These are phyloP conservation scores for Dalbergia cochinchinensis DNA, from an alignment of 306 rosid genomes.

Conservation along the genomic window DNA sequence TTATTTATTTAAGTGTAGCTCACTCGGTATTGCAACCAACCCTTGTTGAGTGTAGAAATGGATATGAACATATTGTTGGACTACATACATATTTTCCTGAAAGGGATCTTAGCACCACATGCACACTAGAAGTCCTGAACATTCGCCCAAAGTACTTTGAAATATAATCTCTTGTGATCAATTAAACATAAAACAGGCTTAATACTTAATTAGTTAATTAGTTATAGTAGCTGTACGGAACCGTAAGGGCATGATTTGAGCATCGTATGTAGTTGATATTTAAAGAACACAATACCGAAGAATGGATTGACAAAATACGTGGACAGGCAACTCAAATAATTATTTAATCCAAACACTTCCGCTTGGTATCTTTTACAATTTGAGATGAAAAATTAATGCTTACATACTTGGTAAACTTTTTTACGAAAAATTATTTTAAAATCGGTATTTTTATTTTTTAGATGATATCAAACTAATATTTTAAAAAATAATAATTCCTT, in stretches of 20 bases:
- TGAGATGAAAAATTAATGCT: background rate
- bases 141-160: slow-evolving; percentile 36
- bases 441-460: background rate
- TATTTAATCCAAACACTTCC: background rate
- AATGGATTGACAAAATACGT: slow-evolving; percentile 29
- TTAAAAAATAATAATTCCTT: background rate
- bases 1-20: too few relatives aligned
- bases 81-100: background rate
- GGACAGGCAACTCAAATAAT: background rate
- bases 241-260: slow-evolving; percentile 3
- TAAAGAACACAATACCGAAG: background rate
- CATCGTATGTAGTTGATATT: background rate
- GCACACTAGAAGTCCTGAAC: slow-evolving; percentile 15
- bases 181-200: slow-evolving; percentile 12
- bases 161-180: slow-evolving; percentile 10
- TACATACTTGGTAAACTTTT: background rate
- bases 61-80: background rate
- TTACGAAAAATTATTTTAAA: background rate
- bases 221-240: slow-evolving; percentile 41
- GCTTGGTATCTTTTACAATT: background rate
- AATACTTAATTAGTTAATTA: slow-evolving; percentile 39
- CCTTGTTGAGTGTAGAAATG: background rate
- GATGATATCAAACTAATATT: background rate
- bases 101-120: slow-evolving; percentile 37
- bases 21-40: too few relatives aligned